A percentile compares a stretch with the other conserved stretches of the same genome.
Conservation (phyloP, 768 basidiomycete genomes). For the Podaxis pistillaris region DNA sequence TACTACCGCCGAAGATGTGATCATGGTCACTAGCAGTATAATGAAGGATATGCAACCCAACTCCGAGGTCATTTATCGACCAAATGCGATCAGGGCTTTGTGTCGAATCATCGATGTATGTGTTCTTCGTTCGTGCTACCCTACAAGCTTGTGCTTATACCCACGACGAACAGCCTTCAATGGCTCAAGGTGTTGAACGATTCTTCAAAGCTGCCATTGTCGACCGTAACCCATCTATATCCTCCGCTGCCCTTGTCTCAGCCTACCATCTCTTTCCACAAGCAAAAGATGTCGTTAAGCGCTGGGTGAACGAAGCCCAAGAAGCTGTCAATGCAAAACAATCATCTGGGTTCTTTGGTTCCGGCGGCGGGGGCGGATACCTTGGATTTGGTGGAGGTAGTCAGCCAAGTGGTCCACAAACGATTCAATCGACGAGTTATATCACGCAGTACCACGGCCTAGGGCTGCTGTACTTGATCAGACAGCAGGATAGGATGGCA, state of each 20-base stretch:
- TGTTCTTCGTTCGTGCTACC: constrained; percentile 20
- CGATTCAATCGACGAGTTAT: constrained; percentile 84
- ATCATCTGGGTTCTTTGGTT: constrained; percentile 64
- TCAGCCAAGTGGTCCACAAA: constrained; percentile 60
- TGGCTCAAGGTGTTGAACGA: constrained; percentile 97
- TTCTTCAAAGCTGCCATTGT: constrained; percentile 99
- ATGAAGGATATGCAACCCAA: constrained; percentile 99
- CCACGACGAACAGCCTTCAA: constrained; percentile 69
- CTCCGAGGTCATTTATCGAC: constrained; percentile 96
- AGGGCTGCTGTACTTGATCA: constrained; percentile 89
- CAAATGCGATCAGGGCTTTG: constrained; percentile 95
- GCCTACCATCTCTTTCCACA: constrained; percentile 94
- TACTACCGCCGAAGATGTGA: constrained; percentile 94
- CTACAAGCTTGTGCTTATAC: constrained; percentile 9
- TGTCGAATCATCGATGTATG: constrained; percentile 97
- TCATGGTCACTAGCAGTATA: constrained; percentile 99
- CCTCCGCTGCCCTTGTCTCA: constrained; percentile 94
- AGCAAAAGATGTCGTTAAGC: constrained; percentile 93
- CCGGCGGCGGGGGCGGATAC: constrained; percentile 54
- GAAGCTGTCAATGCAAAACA: constrained; percentile 93
- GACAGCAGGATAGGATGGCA: constrained; percentile 98
- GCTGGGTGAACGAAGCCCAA: constrained; percentile 99
- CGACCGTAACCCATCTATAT: constrained; percentile 92
- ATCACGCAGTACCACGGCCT: constrained; percentile 97
- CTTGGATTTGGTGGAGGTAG: constrained; percentile 68